Percentiles rank a stretch among this genome's conserved stretches.
Conservation (phyloP, 331 rosid genomes). For the Phaseolus coccineus region DNA sequence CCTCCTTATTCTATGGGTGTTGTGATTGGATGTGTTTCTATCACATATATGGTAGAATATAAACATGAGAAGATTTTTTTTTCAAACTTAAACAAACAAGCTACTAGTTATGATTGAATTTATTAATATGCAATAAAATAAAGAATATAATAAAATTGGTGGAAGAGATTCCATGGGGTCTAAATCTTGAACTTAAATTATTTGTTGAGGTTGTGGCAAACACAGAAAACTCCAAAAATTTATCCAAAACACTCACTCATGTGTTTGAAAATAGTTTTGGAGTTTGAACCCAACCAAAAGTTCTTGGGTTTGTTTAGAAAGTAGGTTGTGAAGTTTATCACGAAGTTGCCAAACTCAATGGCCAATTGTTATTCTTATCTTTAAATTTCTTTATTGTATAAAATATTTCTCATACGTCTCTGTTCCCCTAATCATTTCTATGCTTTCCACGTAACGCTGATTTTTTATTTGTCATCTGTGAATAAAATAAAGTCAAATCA, state of each 20-base stretch:
- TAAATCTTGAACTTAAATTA: not conserved
- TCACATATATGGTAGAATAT: no score
- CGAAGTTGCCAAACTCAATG: not conserved
- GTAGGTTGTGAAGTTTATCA: constrained; percentile 19
- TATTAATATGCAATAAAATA: no score
- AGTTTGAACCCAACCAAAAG: constrained; percentile 6
- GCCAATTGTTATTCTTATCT: constrained; percentile 44
- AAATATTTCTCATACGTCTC: not conserved
- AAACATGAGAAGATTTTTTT: no score
- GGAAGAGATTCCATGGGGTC: not conserved
- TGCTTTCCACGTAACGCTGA: not conserved
- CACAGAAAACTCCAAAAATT: not conserved
- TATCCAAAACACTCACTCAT: constrained; percentile 17
- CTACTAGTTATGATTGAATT: not conserved
- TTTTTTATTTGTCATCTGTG: not conserved
- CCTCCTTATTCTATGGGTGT: no score
- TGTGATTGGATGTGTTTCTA: no score
- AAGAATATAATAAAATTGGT: no score
- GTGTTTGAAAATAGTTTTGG: constrained; percentile 25
- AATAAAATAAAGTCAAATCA: not conserved
- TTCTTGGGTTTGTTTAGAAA: constrained; percentile 19
- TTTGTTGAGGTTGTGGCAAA: not conserved
- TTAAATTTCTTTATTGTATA: not conserved
- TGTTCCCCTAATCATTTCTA: not conserved
- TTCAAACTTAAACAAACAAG: not conserved